phyloP scores from a whole-genome alignment of 1,284 basidiomycete species.

The Boletellus deceptivus region DNA sequence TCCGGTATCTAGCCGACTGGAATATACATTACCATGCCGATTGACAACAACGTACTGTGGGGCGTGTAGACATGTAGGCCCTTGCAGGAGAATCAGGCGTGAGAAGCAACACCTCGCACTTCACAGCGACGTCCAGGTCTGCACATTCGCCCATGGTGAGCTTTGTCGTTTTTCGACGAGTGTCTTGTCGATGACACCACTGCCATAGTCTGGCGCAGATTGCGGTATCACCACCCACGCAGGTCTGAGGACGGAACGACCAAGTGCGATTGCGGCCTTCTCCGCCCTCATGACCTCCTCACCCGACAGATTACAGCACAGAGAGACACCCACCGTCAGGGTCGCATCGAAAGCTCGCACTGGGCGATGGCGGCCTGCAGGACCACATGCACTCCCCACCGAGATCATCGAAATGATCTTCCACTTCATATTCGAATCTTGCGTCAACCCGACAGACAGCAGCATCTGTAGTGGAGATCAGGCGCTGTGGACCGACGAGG shows the following conservation, averaged over 20 bases:
- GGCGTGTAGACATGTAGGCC: no score
- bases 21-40: no score
- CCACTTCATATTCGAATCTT: slow-evolving; percentile 9
- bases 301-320: neutral
- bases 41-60: no score
- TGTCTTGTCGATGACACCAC: neutral
- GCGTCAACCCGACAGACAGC: neutral
- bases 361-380: neutral
- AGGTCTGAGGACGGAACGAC: neutral
- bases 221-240: neutral
- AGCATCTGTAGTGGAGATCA: neutral
- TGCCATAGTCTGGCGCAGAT: neutral
- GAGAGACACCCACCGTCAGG: no score
- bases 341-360: neutral
- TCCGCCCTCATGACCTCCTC: slow-evolving; percentile 4
- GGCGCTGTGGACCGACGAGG: slow-evolving; percentile 6
- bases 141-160: neutral
- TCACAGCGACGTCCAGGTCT: no score
- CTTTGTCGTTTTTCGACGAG: neutral
- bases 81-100: no score
- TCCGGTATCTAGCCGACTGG: no score
- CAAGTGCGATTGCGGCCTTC: slow-evolving; percentile 10
- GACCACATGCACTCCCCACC: slow-evolving; percentile 7
- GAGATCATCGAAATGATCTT: slow-evolving; percentile 15
- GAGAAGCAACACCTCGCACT: no score